Conservation (phyloP, 306 rosid genomes). For the Quercus variabilis region DNA sequence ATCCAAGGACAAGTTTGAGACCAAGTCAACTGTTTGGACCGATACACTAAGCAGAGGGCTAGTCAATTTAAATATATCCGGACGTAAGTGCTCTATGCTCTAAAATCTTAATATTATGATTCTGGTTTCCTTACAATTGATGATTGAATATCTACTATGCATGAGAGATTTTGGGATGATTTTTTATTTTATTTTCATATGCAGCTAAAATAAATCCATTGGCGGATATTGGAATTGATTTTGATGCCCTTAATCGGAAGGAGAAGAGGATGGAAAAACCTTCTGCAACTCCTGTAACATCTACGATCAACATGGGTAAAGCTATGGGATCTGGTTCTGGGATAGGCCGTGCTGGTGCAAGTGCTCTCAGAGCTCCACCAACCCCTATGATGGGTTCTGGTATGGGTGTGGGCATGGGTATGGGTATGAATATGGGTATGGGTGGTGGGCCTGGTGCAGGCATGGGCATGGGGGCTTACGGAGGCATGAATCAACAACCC, state of each 20-base stretch:
- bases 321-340: constrained; percentile 99
- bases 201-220: constrained; percentile 90
- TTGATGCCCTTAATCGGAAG: constrained; percentile 87
- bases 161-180: constrained; percentile 1
- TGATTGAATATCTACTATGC: background rate
- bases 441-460: constrained; percentile 28
- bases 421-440: constrained; percentile 30
- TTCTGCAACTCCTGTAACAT: constrained; percentile 48
- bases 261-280: constrained; percentile 99
- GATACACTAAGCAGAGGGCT: constrained; percentile 95
- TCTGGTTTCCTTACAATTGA: background rate
- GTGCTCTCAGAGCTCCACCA: constrained; percentile 55
- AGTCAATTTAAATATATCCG: constrained; percentile 92
- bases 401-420: constrained; percentile 44
- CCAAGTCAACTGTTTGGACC: constrained; percentile 96
- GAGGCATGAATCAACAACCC: constrained; percentile 41
- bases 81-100: constrained; percentile 57
- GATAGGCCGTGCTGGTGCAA: constrained; percentile 76
- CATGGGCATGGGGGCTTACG: constrained; percentile 52
- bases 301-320: constrained; percentile 88
- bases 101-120: background rate
- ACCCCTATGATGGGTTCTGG: constrained; percentile 65
- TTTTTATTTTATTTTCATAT: constrained; percentile 15
- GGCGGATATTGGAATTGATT: constrained; percentile 90
- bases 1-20: constrained; percentile 77